Conservation (phyloP, 2,329 filamentous ascomycete genomes). For the Kalmusia sp. region DNA sequence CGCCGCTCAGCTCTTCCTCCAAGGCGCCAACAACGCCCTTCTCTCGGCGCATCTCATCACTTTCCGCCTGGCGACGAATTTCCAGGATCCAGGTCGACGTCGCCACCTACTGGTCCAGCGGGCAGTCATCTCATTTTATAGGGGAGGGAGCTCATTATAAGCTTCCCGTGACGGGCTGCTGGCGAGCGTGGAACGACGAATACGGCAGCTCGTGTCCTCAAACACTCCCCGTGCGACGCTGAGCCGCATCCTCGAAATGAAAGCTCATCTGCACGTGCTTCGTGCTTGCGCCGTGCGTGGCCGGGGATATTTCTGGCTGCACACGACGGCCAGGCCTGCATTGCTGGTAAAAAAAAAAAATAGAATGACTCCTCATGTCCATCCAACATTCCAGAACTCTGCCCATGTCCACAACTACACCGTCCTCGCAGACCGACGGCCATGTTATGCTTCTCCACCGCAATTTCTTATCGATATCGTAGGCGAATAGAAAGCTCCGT, state of each 20-base stretch:
- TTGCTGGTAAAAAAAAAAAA: too few species aligned
- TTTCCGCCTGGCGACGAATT: background rate
- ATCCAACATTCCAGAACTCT: background rate
- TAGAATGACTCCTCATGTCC: too few species aligned
- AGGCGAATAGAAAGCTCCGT: conserved; percentile 1
- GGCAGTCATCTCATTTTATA: background rate
- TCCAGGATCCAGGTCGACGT: background rate
- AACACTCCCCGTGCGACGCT: background rate
- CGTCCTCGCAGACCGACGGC: background rate
- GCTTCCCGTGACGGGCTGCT: background rate
- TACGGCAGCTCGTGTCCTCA: conserved; percentile 1
- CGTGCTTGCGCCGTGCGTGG: background rate
- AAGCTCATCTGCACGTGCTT: background rate
- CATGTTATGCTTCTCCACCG: background rate
- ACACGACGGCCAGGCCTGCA: background rate
- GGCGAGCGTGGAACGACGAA: background rate
- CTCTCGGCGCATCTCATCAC: background rate
- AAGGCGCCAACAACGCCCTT: background rate
- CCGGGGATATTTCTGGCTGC: background rate
- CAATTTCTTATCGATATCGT: conserved; percentile 6
- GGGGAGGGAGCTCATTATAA: background rate
- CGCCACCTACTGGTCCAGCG: background rate
- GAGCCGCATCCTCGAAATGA: background rate
- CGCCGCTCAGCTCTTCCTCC: background rate
- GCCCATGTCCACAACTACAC: background rate